Conservation (phyloP, 345 rosid genomes). For the Ceriops zippeliana region DNA sequence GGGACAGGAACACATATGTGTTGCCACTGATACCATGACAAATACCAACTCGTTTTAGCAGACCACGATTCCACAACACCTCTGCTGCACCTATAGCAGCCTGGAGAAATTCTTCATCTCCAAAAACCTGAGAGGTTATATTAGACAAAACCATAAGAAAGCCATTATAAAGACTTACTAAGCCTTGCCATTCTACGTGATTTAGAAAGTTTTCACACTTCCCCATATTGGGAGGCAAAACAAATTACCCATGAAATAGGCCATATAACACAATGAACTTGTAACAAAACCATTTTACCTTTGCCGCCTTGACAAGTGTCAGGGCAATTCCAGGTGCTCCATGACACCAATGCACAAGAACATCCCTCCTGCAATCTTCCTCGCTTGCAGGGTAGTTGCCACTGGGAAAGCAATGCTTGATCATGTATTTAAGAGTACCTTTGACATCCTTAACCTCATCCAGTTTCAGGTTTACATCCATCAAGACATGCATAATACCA, state of each 20-base stretch:
- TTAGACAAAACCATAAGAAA: not conserved
- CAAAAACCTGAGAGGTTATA: constrained; percentile 18
- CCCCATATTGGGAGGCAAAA: no score
- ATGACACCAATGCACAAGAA: constrained; percentile 37
- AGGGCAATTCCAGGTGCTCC: constrained; percentile 32
- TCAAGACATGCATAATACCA: constrained; percentile 31
- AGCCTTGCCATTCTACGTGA: not conserved
- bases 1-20: constrained; percentile 19
- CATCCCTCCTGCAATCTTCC: constrained; percentile 23
- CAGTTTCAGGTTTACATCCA: constrained; percentile 20
- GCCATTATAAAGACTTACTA: not conserved
- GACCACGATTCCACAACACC: constrained; percentile 27
- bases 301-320: constrained; percentile 29
- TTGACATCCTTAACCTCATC: constrained; percentile 28
- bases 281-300: constrained; percentile 16
- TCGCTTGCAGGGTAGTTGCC: constrained; percentile 24
- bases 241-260: no score
- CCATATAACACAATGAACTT: not conserved
- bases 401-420: constrained; percentile 21
- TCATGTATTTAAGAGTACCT: constrained; percentile 27
- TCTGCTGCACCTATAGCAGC: constrained; percentile 25
- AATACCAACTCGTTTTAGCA: constrained; percentile 29
- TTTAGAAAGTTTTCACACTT: no score
- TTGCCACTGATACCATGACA: constrained; percentile 32
- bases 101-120: constrained; percentile 20